Base-by-base conservation (phyloP, 164 flowering plant genomes). In the Magnolia sinica region DNA sequence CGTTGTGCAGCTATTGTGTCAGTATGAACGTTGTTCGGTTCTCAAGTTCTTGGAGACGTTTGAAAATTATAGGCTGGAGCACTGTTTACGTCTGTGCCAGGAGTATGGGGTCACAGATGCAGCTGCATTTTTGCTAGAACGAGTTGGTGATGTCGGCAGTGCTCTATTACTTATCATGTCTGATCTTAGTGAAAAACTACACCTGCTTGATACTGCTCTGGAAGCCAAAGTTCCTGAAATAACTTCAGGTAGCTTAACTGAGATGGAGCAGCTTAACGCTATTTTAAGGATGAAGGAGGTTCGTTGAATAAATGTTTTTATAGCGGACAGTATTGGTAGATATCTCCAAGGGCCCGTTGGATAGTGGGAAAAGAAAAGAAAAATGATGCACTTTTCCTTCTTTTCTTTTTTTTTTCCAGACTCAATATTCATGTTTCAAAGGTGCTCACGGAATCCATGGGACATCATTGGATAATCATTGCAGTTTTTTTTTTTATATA, bases 71-170 rank as follows among this genome's bases (percentile, higher is more conserved):
- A 88, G 95, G 75, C 87, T 96, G 82, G 99, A 96, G 74, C 90
- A 87, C 68, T 96, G 97, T 85, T 82, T 96, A 78, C 97, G 89
- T 71, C 81, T 96, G 70, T 96, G 99, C 85, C 98, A 91, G 82
- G 87, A 96, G 68, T 88, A 92, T 85, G 90, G 88, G 70, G 87
- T 94, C 63, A 82, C 85, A 50, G 98, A 96, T 85, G 99, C 98
- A 65, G 91, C 97, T 79, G 97, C 97, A 20, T 96, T 94, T 76
- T 91, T 96, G 76, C 79, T 92, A 51, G 99, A 96, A 86, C 87
- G 97, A 85, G 98, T 91, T 82, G 99, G 98, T 76, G 97, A 96
- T 85, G 97, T 91, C 75, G 97, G 94, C 58, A 92, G 89, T 87
- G 97, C 99, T 80, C 93, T 94, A 75, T 82, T 79, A 67, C 92